These are phyloP conservation scores for Trypanosoma mega DNA, from an alignment of 208 protist species.

Conservation along the genomic window DNA sequence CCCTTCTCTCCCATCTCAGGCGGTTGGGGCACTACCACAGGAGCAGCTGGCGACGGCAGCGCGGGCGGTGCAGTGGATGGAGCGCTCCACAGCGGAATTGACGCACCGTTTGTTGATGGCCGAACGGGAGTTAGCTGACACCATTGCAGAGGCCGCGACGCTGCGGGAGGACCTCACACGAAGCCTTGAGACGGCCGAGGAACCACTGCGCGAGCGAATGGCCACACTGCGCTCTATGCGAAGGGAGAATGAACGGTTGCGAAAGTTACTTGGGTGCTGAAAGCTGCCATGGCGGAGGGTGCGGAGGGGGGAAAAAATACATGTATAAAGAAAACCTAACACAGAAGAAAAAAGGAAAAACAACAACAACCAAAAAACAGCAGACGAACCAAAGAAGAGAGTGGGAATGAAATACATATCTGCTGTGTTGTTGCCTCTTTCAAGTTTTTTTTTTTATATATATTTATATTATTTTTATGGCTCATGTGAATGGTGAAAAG, in stretches of 20 bases:
- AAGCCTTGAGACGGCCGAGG: neutral
- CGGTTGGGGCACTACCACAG: too few relatives aligned
- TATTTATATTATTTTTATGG: too few relatives aligned
- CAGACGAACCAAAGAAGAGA: too few relatives aligned
- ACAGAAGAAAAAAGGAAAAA: too few relatives aligned
- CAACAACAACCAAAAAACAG: too few relatives aligned
- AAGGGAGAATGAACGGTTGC: conserved; percentile 5
- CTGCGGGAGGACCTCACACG: conserved; percentile 2
- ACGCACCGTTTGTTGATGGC: conserved; percentile 13
- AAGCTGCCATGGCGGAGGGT: too few relatives aligned
- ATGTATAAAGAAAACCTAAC: conserved; percentile 4
- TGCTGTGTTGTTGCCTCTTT: too few relatives aligned
- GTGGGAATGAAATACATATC: too few relatives aligned
- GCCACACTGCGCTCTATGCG: conserved; percentile 1
- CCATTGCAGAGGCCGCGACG: neutral
- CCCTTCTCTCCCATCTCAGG: too few relatives aligned
- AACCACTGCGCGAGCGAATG: conserved; percentile 1
- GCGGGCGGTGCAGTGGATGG: neutral
- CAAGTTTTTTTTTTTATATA: too few relatives aligned
- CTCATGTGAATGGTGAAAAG: too few relatives aligned
- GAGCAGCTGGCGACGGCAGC: neutral
- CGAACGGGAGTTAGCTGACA: conserved; percentile 5
- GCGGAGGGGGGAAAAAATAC: neutral
- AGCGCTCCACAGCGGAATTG: conserved; percentile 3
- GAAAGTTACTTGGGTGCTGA: conserved; percentile 1